phyloP scores from a whole-genome alignment of 352 stramenopile species.

The Phytophthora chlamydospora region DNA sequence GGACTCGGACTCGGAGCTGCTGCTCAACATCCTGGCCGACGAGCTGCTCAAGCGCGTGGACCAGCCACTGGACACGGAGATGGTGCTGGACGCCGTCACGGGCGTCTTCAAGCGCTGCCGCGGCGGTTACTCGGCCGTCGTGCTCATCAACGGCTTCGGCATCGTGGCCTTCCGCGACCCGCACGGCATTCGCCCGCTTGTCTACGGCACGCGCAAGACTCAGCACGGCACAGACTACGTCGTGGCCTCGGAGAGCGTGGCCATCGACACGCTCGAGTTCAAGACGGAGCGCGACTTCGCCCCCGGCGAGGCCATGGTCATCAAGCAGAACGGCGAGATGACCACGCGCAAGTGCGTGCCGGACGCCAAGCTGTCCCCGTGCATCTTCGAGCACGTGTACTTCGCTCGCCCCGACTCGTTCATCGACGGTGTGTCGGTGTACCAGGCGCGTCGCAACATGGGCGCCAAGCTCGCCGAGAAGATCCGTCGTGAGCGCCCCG shows the following conservation, averaged over 20 bases:
- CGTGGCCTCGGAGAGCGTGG: constrained; percentile 97
- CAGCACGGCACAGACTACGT: constrained; percentile 93
- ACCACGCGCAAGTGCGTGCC: constrained; percentile 86
- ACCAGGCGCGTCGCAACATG: constrained; percentile 98
- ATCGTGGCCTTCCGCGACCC: constrained; percentile 99
- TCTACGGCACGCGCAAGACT: constrained; percentile 91
- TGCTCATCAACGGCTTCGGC: constrained; percentile 97
- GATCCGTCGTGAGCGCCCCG: constrained; percentile 90
- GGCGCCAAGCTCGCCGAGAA: constrained; percentile 97
- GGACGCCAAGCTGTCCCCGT: constrained; percentile 87
- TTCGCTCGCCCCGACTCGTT: constrained; percentile 99
- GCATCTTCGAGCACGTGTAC: constrained; percentile 99
- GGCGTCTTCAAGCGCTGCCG: constrained; percentile 95
- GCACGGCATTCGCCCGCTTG: constrained; percentile 97
- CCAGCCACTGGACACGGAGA: constrained; percentile 67
- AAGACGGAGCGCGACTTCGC: constrained; percentile 95
- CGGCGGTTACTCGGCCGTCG: constrained; percentile 96
- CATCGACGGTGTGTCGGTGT: constrained; percentile 98
- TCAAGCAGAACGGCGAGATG: constrained; percentile 90
- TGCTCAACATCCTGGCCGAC: constrained; percentile 99
- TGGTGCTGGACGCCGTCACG: constrained; percentile 92
- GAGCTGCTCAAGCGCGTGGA: constrained; percentile 90
- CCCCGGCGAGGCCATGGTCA: constrained; percentile 96
- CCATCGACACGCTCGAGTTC: constrained; percentile 98
- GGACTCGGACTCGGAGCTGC: constrained; percentile 98